Evolutionary conservation across 2,329 filamentous ascomycete genomes (phyloP).

Genomic region (Colletotrichum scovillei): DNA sequence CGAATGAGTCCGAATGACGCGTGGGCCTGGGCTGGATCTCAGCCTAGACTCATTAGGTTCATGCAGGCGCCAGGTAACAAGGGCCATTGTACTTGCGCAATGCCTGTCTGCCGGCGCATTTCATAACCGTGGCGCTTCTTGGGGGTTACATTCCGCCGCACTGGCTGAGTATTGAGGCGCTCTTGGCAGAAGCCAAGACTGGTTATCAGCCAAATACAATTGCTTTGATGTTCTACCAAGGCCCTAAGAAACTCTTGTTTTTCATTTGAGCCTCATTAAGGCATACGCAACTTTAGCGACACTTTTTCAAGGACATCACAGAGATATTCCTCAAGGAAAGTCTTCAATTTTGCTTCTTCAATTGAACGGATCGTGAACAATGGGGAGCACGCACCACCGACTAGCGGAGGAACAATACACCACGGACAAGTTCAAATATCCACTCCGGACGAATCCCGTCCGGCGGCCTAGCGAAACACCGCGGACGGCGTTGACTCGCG

Average conservation of each 20-base stretch:
- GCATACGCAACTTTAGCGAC: not conserved
- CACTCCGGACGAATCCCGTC: not conserved
- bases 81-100: not conserved
- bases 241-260: not conserved
- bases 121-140: not conserved
- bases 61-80: no score
- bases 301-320: not conserved
- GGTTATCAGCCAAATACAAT: not conserved
- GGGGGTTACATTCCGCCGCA: not conserved
- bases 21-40: no score
- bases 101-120: not conserved
- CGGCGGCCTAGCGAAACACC: slow-evolving; percentile 25
- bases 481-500: slow-evolving; percentile 22
- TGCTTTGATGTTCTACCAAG: not conserved
- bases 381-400: not conserved
- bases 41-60: no score
- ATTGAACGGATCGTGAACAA: no score
- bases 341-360: no score
- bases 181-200: not conserved
- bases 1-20: no score
- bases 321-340: not conserved
- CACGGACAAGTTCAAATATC: slow-evolving; percentile 14
- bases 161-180: not conserved
- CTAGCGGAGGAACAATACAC: slow-evolving; percentile 14
- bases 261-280: no score